Conservation (phyloP, 2,329 filamentous ascomycete species). For the Fusarium compactum region DNA sequence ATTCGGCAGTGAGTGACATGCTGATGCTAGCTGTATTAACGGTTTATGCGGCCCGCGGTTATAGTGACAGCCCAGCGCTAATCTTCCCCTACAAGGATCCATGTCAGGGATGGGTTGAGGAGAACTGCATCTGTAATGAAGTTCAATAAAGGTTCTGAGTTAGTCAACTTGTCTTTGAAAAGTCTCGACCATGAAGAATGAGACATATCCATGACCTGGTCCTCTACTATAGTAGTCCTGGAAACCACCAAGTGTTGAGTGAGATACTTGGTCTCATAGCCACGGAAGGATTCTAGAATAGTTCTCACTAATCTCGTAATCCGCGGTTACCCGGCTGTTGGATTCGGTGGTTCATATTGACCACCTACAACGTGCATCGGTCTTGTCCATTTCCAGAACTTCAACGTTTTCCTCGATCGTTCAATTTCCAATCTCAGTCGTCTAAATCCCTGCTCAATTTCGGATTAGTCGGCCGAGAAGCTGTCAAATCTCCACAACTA, state of each 20-base stretch:
- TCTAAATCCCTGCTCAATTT: constrained; percentile 42
- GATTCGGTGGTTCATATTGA: constrained; percentile 17
- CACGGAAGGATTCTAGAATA: constrained; percentile 25
- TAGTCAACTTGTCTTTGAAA: neutral
- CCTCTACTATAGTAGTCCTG: neutral
- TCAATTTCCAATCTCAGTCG: constrained; percentile 19
- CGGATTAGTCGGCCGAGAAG: constrained; percentile 38
- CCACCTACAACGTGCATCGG: constrained; percentile 33
- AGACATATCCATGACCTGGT: neutral
- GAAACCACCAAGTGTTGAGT: neutral
- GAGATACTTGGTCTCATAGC: neutral
- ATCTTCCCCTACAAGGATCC: neutral
- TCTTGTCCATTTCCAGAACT: constrained; percentile 33
- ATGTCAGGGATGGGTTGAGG: neutral
- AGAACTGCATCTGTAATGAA: neutral
- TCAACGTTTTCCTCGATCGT: constrained; percentile 11
- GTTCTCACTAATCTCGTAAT: constrained; percentile 6
- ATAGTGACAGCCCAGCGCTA: neutral
- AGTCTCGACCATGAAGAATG: neutral
- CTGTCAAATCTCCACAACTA: constrained; percentile 39
- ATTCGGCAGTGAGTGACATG: constrained; percentile 19
- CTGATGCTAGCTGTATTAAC: neutral
- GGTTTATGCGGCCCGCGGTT: neutral
- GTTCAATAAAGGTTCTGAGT: neutral
- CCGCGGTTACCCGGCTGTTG: constrained; percentile 1